Conservation (phyloP, 1,284 basidiomycete species). For the Garcileccinum viscosum region DNA sequence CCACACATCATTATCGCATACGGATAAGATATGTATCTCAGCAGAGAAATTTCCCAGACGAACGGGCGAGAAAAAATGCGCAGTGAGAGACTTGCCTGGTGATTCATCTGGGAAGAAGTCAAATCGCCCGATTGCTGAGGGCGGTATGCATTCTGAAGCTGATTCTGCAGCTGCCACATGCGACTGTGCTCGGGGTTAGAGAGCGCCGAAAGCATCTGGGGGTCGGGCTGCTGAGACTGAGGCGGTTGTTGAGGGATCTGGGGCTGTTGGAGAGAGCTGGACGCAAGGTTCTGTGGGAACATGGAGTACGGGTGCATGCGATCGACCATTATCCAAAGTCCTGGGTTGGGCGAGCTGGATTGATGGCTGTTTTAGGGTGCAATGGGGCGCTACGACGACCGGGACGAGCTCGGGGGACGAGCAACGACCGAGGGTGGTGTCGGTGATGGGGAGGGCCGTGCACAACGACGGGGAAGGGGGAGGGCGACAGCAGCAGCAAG, state of each 20-base stretch:
- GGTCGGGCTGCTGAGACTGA: conserved; percentile 46
- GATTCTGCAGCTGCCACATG: conserved; percentile 65
- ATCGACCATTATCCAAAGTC: conserved; percentile 61
- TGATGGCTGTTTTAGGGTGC: conserved; percentile 36
- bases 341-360: conserved; percentile 30
- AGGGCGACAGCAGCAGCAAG: conserved; percentile 30
- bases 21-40: conserved; percentile 21
- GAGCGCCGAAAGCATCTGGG: conserved; percentile 49
- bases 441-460: conserved; percentile 24
- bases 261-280: conserved; percentile 52
- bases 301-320: conserved; percentile 58
- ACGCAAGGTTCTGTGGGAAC: conserved; percentile 53
- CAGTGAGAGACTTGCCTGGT: conserved; percentile 51
- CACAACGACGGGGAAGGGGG: conserved; percentile 25
- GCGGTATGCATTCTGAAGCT: conserved; percentile 53
- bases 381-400: conserved; percentile 23
- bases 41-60: conserved; percentile 24
- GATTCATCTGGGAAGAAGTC: conserved; percentile 44
- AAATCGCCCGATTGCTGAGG: conserved; percentile 50
- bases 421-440: conserved; percentile 14
- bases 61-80: conserved; percentile 14
- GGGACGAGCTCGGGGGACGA: conserved; percentile 25
- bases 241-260: conserved; percentile 48
- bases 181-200: conserved; percentile 52
- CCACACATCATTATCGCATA: conserved; percentile 21